Percentiles rank a stretch among this genome's conserved stretches.
Conservation (phyloP, 805 yeast genomes). For the Metschnikowia orientalis region DNA sequence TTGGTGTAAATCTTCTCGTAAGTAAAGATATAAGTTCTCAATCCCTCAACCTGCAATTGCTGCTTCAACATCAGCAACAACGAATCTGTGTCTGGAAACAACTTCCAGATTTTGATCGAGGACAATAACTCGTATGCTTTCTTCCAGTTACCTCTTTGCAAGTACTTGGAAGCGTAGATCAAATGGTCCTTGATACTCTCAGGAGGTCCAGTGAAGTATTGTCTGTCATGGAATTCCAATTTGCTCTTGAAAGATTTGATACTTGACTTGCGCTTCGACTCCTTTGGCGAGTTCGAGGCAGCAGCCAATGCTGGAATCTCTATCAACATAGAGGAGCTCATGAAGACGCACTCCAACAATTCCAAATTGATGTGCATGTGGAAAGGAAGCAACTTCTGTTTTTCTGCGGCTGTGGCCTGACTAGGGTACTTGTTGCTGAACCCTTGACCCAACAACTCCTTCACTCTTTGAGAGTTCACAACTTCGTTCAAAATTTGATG, state of each 20-base stretch:
- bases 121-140: conserved; percentile 66
- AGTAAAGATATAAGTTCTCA: conserved; percentile 87
- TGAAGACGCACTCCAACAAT: conserved; percentile 87
- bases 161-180: conserved; percentile 84
- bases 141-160: conserved; percentile 88
- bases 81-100: conserved; percentile 64
- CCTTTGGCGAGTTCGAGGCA: conserved; percentile 54
- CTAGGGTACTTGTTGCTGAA: conserved; percentile 61
- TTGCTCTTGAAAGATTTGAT: conserved; percentile 86
- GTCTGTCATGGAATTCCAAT: conserved; percentile 89
- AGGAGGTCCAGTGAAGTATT: conserved; percentile 95
- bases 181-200: conserved; percentile 93
- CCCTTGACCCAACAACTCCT: conserved; percentile 93
- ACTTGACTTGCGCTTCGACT: conserved; percentile 50
- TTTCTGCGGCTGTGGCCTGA: conserved; percentile 54
- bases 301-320: conserved; percentile 86
- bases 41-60: conserved; percentile 83
- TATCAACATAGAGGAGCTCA: conserved; percentile 81
- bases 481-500: conserved; percentile 86
- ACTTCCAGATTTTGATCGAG: conserved; percentile 80
- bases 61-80: conserved; percentile 68
- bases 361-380: conserved; percentile 98
- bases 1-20: conserved; percentile 74
- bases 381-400: conserved; percentile 86
- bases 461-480: conserved; percentile 77